phyloP scores from a whole-genome alignment of 2,329 filamentous ascomycete species.

The Fusarium luffae region DNA sequence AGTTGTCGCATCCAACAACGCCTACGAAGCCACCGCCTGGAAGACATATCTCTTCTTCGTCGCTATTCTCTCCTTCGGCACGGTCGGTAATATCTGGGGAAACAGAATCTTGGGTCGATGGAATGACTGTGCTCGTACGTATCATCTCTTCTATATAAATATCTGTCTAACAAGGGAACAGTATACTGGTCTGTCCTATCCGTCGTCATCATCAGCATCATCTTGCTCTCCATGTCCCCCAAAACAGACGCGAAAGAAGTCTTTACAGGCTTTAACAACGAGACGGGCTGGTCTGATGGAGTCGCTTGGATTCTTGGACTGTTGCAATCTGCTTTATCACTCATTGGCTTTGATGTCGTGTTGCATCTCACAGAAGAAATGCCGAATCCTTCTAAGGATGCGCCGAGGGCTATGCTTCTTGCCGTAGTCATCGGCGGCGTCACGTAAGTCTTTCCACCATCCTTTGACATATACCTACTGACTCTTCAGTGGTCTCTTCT shows the following conservation, averaged over 20 bases:
- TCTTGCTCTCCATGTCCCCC: slow-evolving; percentile 52
- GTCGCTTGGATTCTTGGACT: slow-evolving; percentile 60
- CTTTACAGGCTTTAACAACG: slow-evolving; percentile 57
- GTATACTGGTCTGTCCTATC: slow-evolving; percentile 57
- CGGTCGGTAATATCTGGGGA: slow-evolving; percentile 49
- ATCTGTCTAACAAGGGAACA: background rate
- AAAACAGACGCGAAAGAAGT: slow-evolving; percentile 57
- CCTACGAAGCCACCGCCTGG: slow-evolving; percentile 53
- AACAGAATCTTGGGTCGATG: slow-evolving; percentile 55
- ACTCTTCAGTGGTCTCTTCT: slow-evolving; percentile 47
- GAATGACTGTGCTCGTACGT: slow-evolving; percentile 54
- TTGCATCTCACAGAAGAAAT: slow-evolving; percentile 61
- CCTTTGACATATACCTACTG: background rate
- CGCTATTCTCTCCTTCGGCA: slow-evolving; percentile 29
- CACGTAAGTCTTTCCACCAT: slow-evolving; percentile 47
- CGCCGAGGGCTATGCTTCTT: slow-evolving; percentile 56
- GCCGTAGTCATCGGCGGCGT: slow-evolving; percentile 56
- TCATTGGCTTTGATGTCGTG: slow-evolving; percentile 58
- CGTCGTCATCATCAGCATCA: slow-evolving; percentile 56
- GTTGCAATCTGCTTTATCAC: slow-evolving; percentile 52
- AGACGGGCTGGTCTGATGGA: slow-evolving; percentile 59
- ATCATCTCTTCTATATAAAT: too few relatives aligned
- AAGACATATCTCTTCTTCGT: slow-evolving; percentile 58
- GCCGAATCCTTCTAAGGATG: slow-evolving; percentile 54
- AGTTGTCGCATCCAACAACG: slow-evolving; percentile 54